Percentiles rank a stretch among this genome's conserved stretches.
phyloP scores from a whole-genome alignment of 441 rosid genomes.

The Theobroma grandiflorum region DNA sequence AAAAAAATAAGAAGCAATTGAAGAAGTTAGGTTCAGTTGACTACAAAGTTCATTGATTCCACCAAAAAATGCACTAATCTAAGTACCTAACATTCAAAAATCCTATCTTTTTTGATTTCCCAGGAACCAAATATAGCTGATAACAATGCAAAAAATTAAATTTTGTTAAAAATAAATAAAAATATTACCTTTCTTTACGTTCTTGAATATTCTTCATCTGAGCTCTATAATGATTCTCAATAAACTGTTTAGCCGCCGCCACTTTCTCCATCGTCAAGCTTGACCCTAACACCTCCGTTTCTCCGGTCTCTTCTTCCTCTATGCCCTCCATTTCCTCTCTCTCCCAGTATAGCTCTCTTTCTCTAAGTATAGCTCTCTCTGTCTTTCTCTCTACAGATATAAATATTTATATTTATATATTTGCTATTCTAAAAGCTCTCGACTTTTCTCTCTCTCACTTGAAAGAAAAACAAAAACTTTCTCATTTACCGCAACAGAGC shows the following conservation, averaged over 20 bases:
- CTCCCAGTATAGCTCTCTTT: constrained; percentile 30
- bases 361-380: constrained; percentile 23
- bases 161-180: not conserved
- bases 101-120: not conserved
- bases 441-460: constrained; percentile 36
- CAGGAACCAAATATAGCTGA: constrained; percentile 28
- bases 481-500: constrained; percentile 43
- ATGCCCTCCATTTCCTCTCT: constrained; percentile 51
- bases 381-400: constrained; percentile 31
- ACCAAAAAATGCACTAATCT: constrained; percentile 25
- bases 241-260: constrained; percentile 97
- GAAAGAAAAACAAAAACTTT: constrained; percentile 18
- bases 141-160: constrained; percentile 13
- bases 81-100: constrained; percentile 27
- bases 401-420: constrained; percentile 25
- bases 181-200: constrained; percentile 80
- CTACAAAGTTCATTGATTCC: constrained; percentile 10
- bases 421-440: constrained; percentile 19
- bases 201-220: constrained; percentile 89
- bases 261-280: constrained; percentile 98
- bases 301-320: constrained; percentile 46
- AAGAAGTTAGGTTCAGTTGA: constrained; percentile 6
- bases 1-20: constrained; percentile 24
- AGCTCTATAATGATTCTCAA: constrained; percentile 94
- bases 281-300: constrained; percentile 78